phyloP scores from a whole-genome alignment of 345 rosid species.

The Arabidopsis arenosa region DNA sequence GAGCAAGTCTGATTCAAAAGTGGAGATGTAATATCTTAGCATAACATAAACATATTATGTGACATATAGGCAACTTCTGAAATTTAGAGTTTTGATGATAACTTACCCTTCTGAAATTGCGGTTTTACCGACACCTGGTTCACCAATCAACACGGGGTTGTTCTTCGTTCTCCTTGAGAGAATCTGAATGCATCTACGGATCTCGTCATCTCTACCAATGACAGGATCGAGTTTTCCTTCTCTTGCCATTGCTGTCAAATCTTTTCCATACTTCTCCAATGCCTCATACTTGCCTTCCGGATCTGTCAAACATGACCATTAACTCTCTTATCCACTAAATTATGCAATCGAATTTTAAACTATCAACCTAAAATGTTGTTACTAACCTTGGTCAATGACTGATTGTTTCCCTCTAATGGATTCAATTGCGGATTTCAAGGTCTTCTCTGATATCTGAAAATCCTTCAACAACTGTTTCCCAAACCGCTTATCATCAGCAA shows the following conservation, averaged over 20 bases:
- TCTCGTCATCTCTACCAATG: conserved; percentile 98
- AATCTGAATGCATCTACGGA: conserved; percentile 97
- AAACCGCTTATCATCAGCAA: conserved; percentile 78
- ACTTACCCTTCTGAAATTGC: conserved; percentile 98
- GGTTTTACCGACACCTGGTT: conserved; percentile 99
- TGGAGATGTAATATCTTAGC: conserved; percentile 15
- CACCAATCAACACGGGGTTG: conserved; percentile 98
- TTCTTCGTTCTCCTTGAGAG: conserved; percentile 98
- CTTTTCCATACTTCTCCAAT: conserved; percentile 93
- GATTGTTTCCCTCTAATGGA: conserved; percentile 95
- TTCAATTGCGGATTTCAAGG: conserved; percentile 82
- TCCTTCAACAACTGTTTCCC: conserved; percentile 90
- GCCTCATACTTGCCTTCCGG: conserved; percentile 99
- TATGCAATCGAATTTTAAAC: background rate
- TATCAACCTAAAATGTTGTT: background rate
- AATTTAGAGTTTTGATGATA: background rate
- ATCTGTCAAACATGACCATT: conserved; percentile 54
- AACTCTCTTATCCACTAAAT: background rate
- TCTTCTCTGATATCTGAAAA: conserved; percentile 69
- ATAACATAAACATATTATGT: background rate
- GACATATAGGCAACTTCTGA: background rate
- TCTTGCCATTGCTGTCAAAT: conserved; percentile 95
- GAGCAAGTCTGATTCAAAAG: conserved; percentile 82
- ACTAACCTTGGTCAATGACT: conserved; percentile 91
- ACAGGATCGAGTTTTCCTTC: conserved; percentile 99